phyloP scores from a whole-genome alignment of 768 basidiomycete genomes.

The Clavaria fumosa region DNA sequence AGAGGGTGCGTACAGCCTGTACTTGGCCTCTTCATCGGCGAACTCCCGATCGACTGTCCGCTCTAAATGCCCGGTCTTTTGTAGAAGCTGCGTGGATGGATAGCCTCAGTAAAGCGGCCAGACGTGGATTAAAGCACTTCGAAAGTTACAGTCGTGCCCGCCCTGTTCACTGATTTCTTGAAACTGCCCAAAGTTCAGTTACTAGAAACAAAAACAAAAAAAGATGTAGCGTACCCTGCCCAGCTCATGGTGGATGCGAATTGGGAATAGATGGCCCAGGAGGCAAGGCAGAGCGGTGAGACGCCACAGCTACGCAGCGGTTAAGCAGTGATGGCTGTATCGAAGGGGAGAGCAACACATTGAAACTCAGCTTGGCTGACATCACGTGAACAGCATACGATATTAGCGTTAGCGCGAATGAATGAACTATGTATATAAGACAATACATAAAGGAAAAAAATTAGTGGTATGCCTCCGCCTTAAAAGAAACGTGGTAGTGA shows the following conservation, averaged over 20 bases:
- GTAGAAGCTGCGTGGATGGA: conserved; percentile 48
- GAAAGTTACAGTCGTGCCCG: conserved; percentile 85
- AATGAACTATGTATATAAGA: too few species aligned
- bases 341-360: too few species aligned
- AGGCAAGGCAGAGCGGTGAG: too few species aligned
- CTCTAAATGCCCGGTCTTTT: conserved; percentile 98
- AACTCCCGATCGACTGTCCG: conserved; percentile 91
- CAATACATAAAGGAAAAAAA: neutral
- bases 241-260: conserved; percentile 9
- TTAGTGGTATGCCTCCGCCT: too few species aligned
- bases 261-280: too few species aligned
- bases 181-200: conserved; percentile 32
- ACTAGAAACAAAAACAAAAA: neutral
- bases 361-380: too few species aligned
- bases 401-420: too few species aligned
- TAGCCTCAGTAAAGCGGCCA: conserved; percentile 11
- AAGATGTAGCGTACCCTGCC: conserved; percentile 9
- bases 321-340: too few species aligned
- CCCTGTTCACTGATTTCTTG: conserved; percentile 87
- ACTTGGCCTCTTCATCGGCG: conserved; percentile 82
- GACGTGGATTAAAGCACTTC: conserved; percentile 15
- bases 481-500: too few species aligned
- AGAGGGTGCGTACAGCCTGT: conserved; percentile 50
- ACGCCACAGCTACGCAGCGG: too few species aligned
- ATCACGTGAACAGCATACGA: too few species aligned